phyloP scores from a whole-genome alignment of 2,329 filamentous ascomycete genomes.

The Erysiphe neolycopersici region DNA sequence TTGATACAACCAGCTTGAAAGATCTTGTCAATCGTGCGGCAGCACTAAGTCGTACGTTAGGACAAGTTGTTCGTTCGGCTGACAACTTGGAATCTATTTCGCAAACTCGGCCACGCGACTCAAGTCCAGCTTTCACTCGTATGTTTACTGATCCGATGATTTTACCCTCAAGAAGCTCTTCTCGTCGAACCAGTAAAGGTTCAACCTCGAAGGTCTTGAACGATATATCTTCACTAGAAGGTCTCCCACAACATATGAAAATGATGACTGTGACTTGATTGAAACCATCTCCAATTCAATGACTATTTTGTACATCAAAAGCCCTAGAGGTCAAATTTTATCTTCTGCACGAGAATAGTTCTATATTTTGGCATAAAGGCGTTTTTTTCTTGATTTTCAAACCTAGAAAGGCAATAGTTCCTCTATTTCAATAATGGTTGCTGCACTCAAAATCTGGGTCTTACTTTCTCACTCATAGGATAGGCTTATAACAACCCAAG shows the following conservation, averaged over 20 bases:
- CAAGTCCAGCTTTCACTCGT: slow-evolving; percentile 38
- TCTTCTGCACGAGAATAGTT: no score
- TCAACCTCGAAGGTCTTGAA: slow-evolving; percentile 24
- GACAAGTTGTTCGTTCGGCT: slow-evolving; percentile 29
- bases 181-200: slow-evolving; percentile 26
- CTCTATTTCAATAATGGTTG: no score
- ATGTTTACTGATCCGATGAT: slow-evolving; percentile 36
- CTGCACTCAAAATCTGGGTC: no score
- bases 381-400: no score
- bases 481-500: no score
- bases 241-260: slow-evolving; percentile 27
- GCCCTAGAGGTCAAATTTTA: no score
- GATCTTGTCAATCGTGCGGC: slow-evolving; percentile 36
- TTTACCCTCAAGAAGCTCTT: slow-evolving; percentile 24
- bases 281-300: no score
- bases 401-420: no score
- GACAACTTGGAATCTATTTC: slow-evolving; percentile 31
- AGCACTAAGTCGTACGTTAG: slow-evolving; percentile 29
- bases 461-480: no score
- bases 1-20: slow-evolving; percentile 42
- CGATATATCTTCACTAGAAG: slow-evolving; percentile 24
- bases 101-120: slow-evolving; percentile 22
- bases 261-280: slow-evolving; percentile 29
- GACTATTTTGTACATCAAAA: no score
- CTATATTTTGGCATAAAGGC: no score